Percentiles rank a stretch among this genome's conserved stretches.
phyloP scores from a whole-genome alignment of 202 grass and related monocot genomes.

The Zoysia matrella region DNA sequence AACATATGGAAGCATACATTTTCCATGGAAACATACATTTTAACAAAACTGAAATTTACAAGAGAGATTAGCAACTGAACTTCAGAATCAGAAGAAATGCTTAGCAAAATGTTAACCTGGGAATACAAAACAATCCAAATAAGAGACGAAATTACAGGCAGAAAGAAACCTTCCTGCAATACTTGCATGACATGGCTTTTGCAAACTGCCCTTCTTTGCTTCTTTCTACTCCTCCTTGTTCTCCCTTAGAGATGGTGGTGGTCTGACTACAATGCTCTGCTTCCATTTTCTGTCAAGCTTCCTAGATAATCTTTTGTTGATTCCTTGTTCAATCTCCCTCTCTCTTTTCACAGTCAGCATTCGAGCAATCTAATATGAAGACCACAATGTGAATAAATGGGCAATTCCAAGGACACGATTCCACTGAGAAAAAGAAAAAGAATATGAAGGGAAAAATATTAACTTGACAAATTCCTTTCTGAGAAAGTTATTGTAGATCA shows the following conservation, averaged over 20 bases:
- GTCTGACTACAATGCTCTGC: conserved; percentile 71
- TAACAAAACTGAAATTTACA: conserved; percentile 48
- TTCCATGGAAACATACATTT: conserved; percentile 14
- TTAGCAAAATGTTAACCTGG: not conserved
- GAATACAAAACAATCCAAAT: too few relatives aligned
- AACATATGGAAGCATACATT: not conserved
- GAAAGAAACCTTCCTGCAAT: too few relatives aligned
- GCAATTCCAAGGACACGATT: conserved; percentile 24
- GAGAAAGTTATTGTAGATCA: not conserved
- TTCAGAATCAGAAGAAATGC: conserved; percentile 38
- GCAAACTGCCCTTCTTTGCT: conserved; percentile 48
- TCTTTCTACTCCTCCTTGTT: conserved; percentile 74
- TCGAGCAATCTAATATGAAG: conserved; percentile 73
- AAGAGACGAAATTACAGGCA: too few relatives aligned
- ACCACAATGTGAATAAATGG: conserved; percentile 19
- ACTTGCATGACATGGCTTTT: conserved; percentile 4
- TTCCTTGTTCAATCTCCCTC: conserved; percentile 88
- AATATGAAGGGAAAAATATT: conserved; percentile 4
- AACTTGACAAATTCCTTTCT: conserved; percentile 31
- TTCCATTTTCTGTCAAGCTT: conserved; percentile 99
- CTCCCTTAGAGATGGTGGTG: conserved; percentile 86
- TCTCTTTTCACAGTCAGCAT: conserved; percentile 95
- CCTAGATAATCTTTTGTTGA: conserved; percentile 90
- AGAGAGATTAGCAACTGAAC: conserved; percentile 31
- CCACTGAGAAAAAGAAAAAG: not conserved